These are phyloP conservation scores for Soucietia sequanensis DNA, from an alignment of 805 yeast species.

Conservation along the genomic window DNA sequence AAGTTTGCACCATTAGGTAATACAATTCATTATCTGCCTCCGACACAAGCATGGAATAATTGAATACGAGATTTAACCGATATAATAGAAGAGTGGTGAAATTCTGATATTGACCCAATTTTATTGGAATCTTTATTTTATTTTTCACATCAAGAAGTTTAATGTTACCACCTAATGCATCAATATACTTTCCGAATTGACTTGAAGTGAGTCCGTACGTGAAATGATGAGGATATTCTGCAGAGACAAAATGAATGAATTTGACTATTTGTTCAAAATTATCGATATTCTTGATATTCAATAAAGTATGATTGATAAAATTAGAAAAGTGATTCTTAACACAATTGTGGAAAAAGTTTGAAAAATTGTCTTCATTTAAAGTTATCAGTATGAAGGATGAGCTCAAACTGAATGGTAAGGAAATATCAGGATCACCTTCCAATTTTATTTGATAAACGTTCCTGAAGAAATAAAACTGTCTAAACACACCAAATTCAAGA, in stretches of 20 bases:
- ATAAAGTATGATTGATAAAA: slow-evolving; percentile 1
- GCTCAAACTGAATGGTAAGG: no score
- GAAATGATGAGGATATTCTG: no score
- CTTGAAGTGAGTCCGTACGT: no score
- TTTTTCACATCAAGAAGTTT: no score
- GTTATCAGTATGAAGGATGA: background rate
- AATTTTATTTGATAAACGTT: slow-evolving; percentile 2
- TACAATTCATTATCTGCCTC: background rate
- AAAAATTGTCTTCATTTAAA: background rate
- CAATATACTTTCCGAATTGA: no score
- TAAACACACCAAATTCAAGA: slow-evolving; percentile 6
- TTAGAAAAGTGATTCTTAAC: slow-evolving; percentile 3
- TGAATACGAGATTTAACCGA: background rate
- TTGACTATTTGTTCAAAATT: no score
- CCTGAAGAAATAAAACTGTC: slow-evolving; percentile 24
- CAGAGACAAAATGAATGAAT: no score
- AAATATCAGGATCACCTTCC: no score
- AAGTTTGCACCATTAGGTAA: background rate
- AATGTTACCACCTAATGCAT: no score
- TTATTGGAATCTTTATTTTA: no score
- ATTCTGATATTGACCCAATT: background rate
- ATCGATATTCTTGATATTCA: background rate
- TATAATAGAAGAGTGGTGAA: slow-evolving; percentile 2
- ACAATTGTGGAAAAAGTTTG: background rate
- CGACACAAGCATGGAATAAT: background rate